These are phyloP conservation scores for Sugiyamaella americana DNA, from an alignment of 805 yeast species.

Conservation along the genomic window DNA sequence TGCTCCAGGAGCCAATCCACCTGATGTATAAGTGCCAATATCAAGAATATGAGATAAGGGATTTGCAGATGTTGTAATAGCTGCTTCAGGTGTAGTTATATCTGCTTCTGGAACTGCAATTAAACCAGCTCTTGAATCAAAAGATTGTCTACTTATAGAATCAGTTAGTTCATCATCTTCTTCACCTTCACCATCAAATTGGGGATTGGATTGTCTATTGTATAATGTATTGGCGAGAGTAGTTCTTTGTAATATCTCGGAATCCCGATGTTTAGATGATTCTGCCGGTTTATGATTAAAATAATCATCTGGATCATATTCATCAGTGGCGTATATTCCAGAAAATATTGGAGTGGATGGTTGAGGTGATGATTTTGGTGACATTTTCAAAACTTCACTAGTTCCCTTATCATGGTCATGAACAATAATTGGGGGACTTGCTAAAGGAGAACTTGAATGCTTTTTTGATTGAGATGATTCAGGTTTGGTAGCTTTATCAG, in stretches of 20 bases:
- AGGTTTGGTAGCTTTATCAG: not conserved
- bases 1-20: slow-evolving; percentile 34
- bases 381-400: not conserved
- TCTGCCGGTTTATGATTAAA: slow-evolving; percentile 6
- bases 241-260: not conserved
- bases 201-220: not conserved
- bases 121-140: slow-evolving; percentile 7
- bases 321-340: not conserved
- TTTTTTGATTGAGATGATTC: slow-evolving; percentile 5
- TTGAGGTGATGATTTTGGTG: slow-evolving; percentile 3
- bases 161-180: not conserved
- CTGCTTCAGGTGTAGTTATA: slow-evolving; percentile 4
- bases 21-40: slow-evolving; percentile 25
- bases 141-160: slow-evolving; percentile 3
- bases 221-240: not conserved
- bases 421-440: slow-evolving; percentile 13
- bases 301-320: slow-evolving; percentile 11
- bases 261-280: not conserved
- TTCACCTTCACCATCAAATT: not conserved
- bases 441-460: slow-evolving; percentile 12
- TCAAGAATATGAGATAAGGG: slow-evolving; percentile 21
- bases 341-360: not conserved
- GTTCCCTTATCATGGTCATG: slow-evolving; percentile 9
- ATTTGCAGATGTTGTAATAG: slow-evolving; percentile 4
- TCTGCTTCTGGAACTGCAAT: slow-evolving; percentile 6